phyloP scores from a whole-genome alignment of 768 basidiomycete species.

The Cystofilobasidium ferigula region DNA sequence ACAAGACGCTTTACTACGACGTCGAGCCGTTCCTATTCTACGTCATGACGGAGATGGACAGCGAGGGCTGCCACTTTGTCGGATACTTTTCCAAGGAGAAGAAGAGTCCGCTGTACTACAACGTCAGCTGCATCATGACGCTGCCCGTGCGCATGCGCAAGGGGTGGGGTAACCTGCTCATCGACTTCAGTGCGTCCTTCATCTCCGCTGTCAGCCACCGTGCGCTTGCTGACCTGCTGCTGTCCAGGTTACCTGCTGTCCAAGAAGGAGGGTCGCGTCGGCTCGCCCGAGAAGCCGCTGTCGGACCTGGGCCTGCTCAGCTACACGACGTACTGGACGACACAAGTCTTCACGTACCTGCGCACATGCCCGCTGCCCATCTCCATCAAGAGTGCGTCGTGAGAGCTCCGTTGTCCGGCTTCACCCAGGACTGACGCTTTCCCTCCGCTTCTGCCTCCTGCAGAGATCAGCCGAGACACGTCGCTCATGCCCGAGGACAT shows the following conservation, averaged over 20 bases:
- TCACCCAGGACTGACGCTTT: too few relatives aligned
- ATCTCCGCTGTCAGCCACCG: background rate
- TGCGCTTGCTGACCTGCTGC: background rate
- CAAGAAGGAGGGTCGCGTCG: constrained; percentile 79
- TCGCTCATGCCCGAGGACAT: constrained; percentile 88
- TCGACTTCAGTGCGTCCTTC: constrained; percentile 83
- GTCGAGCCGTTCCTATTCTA: constrained; percentile 99
- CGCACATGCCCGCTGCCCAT: constrained; percentile 51
- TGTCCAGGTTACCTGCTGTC: constrained; percentile 79
- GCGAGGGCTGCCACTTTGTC: constrained; percentile 80
- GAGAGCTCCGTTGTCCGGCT: background rate
- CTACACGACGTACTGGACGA: constrained; percentile 92
- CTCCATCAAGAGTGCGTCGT: constrained; percentile 59
- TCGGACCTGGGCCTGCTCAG: constrained; percentile 83
- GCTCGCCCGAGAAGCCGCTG: constrained; percentile 92
- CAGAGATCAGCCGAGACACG: constrained; percentile 70
- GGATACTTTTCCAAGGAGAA: constrained; percentile 99
- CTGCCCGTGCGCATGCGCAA: constrained; percentile 84
- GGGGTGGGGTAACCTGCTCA: constrained; percentile 93
- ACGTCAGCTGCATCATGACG: constrained; percentile 99
- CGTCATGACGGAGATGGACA: constrained; percentile 86
- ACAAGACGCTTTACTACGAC: constrained; percentile 97
- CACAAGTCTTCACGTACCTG: constrained; percentile 71
- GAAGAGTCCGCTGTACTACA: constrained; percentile 85
- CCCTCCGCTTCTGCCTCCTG: background rate